Percentiles rank a stretch among this genome's conserved stretches.
These are phyloP conservation scores for Chlorella sp. DNA, from an alignment of 139 green algal genomes.

Conservation along the genomic window DNA sequence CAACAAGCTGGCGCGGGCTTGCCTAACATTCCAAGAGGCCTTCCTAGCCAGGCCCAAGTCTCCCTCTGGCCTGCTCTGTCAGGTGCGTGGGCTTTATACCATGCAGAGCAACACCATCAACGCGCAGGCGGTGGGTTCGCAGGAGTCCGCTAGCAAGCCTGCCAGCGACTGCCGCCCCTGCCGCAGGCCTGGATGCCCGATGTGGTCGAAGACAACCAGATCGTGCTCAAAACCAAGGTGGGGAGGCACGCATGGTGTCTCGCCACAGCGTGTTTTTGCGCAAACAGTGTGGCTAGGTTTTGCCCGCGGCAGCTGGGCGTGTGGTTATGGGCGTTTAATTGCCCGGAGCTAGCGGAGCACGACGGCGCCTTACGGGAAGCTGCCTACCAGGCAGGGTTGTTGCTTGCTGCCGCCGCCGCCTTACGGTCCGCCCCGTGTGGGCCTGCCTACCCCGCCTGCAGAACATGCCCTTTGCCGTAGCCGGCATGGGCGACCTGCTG, in stretches of 20 bases:
- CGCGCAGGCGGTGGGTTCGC: neutral
- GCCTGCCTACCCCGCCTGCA: neutral
- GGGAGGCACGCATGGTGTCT: neutral
- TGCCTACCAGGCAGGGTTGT: too few species aligned
- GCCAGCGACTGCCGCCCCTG: neutral
- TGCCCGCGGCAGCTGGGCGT: too few species aligned
- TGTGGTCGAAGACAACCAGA: slow-evolving; percentile 10
- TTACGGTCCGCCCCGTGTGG: neutral
- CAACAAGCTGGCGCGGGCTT: slow-evolving; percentile 28
- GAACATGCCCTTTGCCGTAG: slow-evolving; percentile 64
- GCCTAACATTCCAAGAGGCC: slow-evolving; percentile 48
- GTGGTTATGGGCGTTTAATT: too few species aligned
- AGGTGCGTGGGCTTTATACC: slow-evolving; percentile 25
- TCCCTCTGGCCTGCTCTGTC: slow-evolving; percentile 46
- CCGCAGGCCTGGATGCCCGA: slow-evolving; percentile 57
- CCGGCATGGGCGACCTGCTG: slow-evolving; percentile 60
- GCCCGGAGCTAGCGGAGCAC: too few species aligned
- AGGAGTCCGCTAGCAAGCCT: too few species aligned
- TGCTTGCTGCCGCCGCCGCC: neutral
- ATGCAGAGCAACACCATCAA: neutral
- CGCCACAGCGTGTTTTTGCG: neutral
- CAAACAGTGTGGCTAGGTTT: too few species aligned
- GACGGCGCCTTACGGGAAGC: too few species aligned
- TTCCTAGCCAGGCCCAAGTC: slow-evolving; percentile 28
- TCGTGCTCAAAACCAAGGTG: slow-evolving; percentile 55